Base-by-base conservation (phyloP, 2,329 filamentous ascomycete genomes). In the Aspergillus aculeatinus region DNA sequence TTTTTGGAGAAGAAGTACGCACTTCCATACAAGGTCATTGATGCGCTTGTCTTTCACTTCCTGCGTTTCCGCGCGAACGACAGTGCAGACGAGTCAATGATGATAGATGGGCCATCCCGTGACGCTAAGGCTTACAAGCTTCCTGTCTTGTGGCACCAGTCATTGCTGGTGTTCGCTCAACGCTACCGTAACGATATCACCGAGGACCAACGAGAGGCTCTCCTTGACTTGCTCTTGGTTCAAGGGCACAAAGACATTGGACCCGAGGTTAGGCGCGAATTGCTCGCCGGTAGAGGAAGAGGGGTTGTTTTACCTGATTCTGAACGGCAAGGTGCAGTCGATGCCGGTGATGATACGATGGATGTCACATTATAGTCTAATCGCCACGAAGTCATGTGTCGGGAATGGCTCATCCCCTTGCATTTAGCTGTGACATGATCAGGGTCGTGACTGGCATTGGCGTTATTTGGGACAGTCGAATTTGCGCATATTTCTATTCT, bases 1-100 rank as follows among this genome's bases (percentile, higher is more conserved):
- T 84, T 99, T 42, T 81, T 99, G 4, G 94, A 97, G 77, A 99
- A 99, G 84, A 96, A 96, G 73, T 98, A 99, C 69, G 95, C 95
- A 0, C 82, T 99, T 11, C 95, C 94, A 0, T 97, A 90, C 80
- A 94, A 96, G 77, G 94, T 96, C 57, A 88, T 99, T 53, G 95
- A 99, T 69, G 89, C 92, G 2, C 81, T 98, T 1, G 95, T 99
- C 10, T 98, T 98, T 80, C 94, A 99, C 77, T 99, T 99, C 77
- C 77, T 98, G 63, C 89, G 95, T 16, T 97, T 96, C 81, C 85
- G 91, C 35, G 89, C 85, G 56, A 83, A 86, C 27, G 87, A 81
- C 55, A 80, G 80, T 33, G 77, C 74, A 4, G 81, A 84, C 33
- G 87, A 89, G 58, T 79, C 81, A 10, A 80, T 80, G 54, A 74